phyloP scores from a whole-genome alignment of 306 rosid species.

The Purshia tridentata region DNA sequence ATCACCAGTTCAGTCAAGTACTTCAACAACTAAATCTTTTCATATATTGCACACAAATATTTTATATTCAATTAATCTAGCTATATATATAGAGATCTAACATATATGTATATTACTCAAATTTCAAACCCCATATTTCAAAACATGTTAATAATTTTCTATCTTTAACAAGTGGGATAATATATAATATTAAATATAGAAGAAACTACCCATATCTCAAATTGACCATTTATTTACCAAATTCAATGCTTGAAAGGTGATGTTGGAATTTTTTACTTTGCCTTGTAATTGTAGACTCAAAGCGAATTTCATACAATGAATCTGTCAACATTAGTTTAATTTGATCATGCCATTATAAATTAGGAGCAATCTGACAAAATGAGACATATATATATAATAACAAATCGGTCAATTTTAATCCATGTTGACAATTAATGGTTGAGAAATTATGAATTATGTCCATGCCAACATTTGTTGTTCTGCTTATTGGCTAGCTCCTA shows the following conservation, averaged over 20 bases:
- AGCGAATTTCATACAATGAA: constrained; percentile 16
- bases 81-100: not conserved
- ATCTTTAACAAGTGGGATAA: constrained; percentile 15
- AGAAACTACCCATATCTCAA: not conserved
- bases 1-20: not conserved
- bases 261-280: not conserved
- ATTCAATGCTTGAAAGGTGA: too few species aligned
- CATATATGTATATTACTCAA: not conserved
- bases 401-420: not conserved
- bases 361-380: constrained; percentile 6
- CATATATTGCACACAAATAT: not conserved
- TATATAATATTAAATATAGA: not conserved
- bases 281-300: not conserved
- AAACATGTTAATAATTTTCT: not conserved
- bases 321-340: constrained; percentile 17
- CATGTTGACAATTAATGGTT: not conserved
- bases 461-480: not conserved
- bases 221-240: not conserved
- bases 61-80: constrained; percentile 3
- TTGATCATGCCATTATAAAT: not conserved
- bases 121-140: not conserved
- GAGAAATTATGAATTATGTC: not conserved
- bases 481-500: not conserved
- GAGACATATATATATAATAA: not conserved
- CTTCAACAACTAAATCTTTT: constrained; percentile 26